These are phyloP conservation scores for Debaryomyces sp. DNA, from an alignment of 1,139 yeast species.

Conservation along the genomic window DNA sequence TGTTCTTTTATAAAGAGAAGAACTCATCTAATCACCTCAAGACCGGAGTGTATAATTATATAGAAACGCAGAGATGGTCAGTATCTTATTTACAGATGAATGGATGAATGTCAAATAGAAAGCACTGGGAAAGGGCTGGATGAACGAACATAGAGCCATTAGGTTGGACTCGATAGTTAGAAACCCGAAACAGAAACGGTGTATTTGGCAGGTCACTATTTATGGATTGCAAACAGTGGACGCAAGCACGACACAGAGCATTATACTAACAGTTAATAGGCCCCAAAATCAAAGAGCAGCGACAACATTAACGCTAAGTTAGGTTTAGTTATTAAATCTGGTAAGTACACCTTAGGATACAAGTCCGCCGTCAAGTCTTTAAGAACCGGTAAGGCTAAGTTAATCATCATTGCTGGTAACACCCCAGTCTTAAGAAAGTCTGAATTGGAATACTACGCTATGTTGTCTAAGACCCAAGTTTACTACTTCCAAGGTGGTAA, in stretches of 20 bases:
- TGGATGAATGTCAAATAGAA: slow-evolving; percentile 1
- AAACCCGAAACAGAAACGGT: not conserved
- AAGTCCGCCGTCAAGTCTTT: slow-evolving; percentile 98
- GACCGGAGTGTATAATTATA: slow-evolving; percentile 87
- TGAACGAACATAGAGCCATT: not conserved
- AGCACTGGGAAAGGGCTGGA: not conserved
- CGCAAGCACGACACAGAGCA: not conserved
- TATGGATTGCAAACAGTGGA: not conserved
- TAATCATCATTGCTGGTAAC: slow-evolving; percentile 98
- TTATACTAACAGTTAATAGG: slow-evolving; percentile 54
- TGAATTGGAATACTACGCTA: slow-evolving; percentile 99
- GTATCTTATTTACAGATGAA: slow-evolving; percentile 45
- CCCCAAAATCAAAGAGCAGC: slow-evolving; percentile 90
- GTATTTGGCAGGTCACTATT: slow-evolving; percentile 4
- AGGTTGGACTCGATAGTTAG: not conserved
- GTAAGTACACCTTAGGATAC: slow-evolving; percentile 99
- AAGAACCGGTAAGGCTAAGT: slow-evolving; percentile 99
- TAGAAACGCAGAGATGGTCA: slow-evolving; percentile 93
- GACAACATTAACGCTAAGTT: slow-evolving; percentile 98
- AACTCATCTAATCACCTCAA: slow-evolving; percentile 20
- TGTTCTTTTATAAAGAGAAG: slow-evolving; percentile 11
- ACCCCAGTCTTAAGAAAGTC: slow-evolving; percentile 99
- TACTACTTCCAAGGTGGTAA: slow-evolving; percentile 99
- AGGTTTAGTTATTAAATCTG: slow-evolving; percentile 98
- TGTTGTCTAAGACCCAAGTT: slow-evolving; percentile 98